A percentile compares a stretch with the other conserved stretches of the same genome.
Evolutionary conservation across 176 grass and related monocot species (phyloP).

Genomic region (Eragrostis nindensis): DNA sequence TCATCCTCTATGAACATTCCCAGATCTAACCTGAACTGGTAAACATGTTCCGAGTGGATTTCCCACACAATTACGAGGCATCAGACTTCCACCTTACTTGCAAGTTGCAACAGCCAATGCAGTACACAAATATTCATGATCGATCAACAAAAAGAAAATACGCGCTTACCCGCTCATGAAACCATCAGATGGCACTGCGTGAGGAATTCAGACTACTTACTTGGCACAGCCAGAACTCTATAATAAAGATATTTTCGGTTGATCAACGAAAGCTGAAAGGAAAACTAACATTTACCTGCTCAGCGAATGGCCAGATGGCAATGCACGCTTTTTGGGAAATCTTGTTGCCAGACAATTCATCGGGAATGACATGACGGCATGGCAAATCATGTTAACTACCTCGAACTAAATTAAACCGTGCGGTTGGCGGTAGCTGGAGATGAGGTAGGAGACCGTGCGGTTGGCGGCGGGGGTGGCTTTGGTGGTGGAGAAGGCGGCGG

Average conservation of each 20-base stretch:
- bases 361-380: neutral
- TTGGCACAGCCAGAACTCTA: neutral
- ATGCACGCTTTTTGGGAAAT: neutral
- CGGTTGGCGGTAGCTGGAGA: constrained; percentile 20
- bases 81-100: neutral
- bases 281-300: neutral
- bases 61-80: neutral
- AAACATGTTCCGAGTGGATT: neutral
- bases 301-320: neutral
- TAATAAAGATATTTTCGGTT: neutral
- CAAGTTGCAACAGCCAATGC: neutral
- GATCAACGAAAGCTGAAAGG: neutral
- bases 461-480: neutral
- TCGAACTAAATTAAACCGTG: no score
- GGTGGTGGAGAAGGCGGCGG: neutral
- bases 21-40: no score
- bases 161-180: neutral
- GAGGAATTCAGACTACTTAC: neutral
- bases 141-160: neutral
- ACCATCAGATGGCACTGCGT: no score
- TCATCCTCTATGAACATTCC: no score
- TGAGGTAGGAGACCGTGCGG: constrained; percentile 7
- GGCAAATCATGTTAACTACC: neutral
- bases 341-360: constrained; percentile 1
- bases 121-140: neutral